phyloP scores from a whole-genome alignment of 768 basidiomycete species.

The Mycena galericulata region DNA sequence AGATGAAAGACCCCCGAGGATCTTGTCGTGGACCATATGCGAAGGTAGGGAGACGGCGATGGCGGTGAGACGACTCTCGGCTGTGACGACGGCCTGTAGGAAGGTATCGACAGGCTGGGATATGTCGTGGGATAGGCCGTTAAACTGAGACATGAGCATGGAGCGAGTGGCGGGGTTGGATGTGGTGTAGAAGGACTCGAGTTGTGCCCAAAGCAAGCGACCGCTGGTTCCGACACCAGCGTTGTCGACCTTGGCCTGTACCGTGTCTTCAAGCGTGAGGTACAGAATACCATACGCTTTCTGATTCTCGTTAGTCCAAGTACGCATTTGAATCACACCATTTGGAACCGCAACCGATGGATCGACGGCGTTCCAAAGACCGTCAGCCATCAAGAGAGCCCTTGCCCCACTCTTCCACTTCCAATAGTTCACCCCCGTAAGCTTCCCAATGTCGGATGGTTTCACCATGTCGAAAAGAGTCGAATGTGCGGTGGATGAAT shows the following conservation, averaged over 20 bases:
- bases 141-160: conserved; percentile 10
- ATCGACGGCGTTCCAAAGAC: conserved; percentile 5
- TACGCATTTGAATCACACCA: conserved; percentile 4
- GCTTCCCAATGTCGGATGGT: not conserved
- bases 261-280: not conserved
- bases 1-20: no score
- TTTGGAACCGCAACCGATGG: not conserved
- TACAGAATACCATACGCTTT: conserved; percentile 4
- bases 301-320: not conserved
- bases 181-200: not conserved
- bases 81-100: no score
- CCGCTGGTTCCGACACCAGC: not conserved
- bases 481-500: not conserved
- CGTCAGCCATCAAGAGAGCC: conserved; percentile 3
- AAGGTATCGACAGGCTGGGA: conserved; percentile 2
- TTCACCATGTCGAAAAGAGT: not conserved
- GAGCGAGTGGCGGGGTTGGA: conserved; percentile 4
- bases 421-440: conserved; percentile 8
- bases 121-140: conserved; percentile 4
- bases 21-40: conserved; percentile 2
- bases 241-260: conserved; percentile 1
- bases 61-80: conserved; percentile 8
- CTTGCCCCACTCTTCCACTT: not conserved
- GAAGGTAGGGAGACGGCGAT: conserved; percentile 12
- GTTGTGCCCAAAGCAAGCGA: conserved; percentile 5